Base-by-base conservation (phyloP, 1,139 yeast species). In the Meyerozyma carpophila region DNA sequence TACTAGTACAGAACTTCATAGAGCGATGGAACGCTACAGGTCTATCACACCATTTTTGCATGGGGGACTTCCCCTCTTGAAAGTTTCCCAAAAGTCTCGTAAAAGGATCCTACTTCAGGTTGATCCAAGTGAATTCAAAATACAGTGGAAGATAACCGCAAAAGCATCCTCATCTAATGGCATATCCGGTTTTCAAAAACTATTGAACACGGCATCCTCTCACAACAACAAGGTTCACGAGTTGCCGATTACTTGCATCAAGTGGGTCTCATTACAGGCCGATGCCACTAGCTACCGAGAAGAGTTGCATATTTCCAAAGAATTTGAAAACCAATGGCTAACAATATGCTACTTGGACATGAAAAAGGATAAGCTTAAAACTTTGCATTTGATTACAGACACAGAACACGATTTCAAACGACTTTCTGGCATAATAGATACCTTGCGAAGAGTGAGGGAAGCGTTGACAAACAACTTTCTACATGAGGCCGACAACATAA, bases 221-320 rank as follows among this genome's bases (percentile, higher is more conserved):
- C 59, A 72, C 37, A 39, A 49, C 8, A 44, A 55, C 10, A 61
- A 61, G 29, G 58, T 72, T 11, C 75, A 79, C 20, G 73, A 66
- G 40, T 69, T 90, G 46, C 68, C 75, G n/a, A 68, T 89, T 13
- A 96, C 87, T 58, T 80, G 81, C 44, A 84, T 93, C 37, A 80
- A 81, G 50, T 83, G 81, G 45, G 75, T 89, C 1, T 66, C 90
- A 43, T 69, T 75, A 9, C 89, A 83, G 9, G 75, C 72, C 11
- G 85, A 84, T 52, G 97, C 96, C 1, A 73, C 77, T 25, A 85
- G 86, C 50, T 91, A 89, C 57, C 69, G 96, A 47, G 96, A 91
- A 56, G 95, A 88, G 59, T 76, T 87, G 50, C 83, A 84, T 40
- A 76, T 90, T 1, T 77, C 91, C 1, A 68, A 79, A 40, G 90